A percentile compares a stretch with the other conserved stretches of the same genome.
Conservation (phyloP, 2,329 filamentous ascomycete genomes). For the Simplicillium aogashimaense region DNA sequence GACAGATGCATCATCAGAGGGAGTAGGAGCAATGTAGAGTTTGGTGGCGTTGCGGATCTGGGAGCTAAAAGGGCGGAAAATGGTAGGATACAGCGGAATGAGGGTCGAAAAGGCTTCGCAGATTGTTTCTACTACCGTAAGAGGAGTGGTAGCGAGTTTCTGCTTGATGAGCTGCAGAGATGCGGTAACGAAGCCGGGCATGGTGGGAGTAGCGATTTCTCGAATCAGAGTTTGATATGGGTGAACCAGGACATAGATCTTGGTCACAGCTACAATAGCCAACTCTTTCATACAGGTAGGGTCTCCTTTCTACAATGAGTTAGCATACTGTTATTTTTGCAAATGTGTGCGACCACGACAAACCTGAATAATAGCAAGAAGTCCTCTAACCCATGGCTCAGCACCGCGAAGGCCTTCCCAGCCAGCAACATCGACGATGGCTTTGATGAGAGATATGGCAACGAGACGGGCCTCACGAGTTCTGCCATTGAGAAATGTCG, state of each 20-base stretch:
- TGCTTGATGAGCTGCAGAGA: conserved; percentile 57
- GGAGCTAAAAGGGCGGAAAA: conserved; percentile 65
- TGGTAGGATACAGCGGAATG: conserved; percentile 72
- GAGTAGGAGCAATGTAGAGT: conserved; percentile 54
- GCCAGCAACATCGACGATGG: conserved; percentile 70
- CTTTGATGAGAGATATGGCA: conserved; percentile 70
- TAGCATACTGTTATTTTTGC: conserved; percentile 8
- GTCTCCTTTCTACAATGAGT: conserved; percentile 57
- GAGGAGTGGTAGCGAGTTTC: conserved; percentile 22
- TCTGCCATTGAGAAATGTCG: conserved; percentile 68
- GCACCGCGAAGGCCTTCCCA: conserved; percentile 70
- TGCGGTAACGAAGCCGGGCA: conserved; percentile 64
- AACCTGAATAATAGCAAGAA: conserved; percentile 66
- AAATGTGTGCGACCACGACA: conserved; percentile 7
- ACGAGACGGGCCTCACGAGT: conserved; percentile 66
- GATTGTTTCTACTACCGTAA: conserved; percentile 51
- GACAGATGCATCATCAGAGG: conserved; percentile 35
- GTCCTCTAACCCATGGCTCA: conserved; percentile 66
- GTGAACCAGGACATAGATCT: conserved; percentile 76
- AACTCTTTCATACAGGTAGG: conserved; percentile 66
- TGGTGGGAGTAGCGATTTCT: conserved; percentile 77
- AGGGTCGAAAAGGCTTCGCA: conserved; percentile 63
- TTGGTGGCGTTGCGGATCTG: conserved; percentile 56
- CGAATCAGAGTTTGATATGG: conserved; percentile 73
- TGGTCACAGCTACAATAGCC: conserved; percentile 65